Conservation (phyloP, 1,139 yeast genomes). For the Lodderomyces orthopsilosis region DNA sequence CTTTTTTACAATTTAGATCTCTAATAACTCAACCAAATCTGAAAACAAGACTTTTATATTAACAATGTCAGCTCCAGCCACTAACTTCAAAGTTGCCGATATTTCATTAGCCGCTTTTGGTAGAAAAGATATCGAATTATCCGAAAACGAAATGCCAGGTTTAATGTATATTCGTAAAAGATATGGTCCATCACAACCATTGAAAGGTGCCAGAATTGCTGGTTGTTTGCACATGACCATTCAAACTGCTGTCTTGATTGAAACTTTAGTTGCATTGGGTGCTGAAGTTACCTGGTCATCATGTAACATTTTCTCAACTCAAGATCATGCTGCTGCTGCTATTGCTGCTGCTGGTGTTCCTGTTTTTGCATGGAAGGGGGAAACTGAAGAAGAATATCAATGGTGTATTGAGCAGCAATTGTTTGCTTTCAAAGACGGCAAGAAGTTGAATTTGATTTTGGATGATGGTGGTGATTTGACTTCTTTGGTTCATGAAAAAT, state of each 20-base stretch:
- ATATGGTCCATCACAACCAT: conserved; percentile 91
- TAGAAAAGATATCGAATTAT: conserved; percentile 98
- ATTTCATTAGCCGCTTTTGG: conserved; percentile 99
- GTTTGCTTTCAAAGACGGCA: conserved; percentile 95
- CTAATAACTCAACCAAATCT: too few species aligned
- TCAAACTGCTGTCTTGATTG: conserved; percentile 98
- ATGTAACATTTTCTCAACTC: conserved; percentile 99
- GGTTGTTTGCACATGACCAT: conserved; percentile 99
- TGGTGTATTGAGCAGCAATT: conserved; percentile 99
- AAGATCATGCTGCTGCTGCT: conserved; percentile 99
- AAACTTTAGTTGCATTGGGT: conserved; percentile 95
- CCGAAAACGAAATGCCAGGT: conserved; percentile 99
- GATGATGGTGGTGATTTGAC: conserved; percentile 99
- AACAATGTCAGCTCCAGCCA: conserved; percentile 28
- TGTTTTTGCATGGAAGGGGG: conserved; percentile 99
- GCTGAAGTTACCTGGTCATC: conserved; percentile 99
- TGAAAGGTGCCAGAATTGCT: conserved; percentile 98
- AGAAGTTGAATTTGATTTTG: conserved; percentile 94
- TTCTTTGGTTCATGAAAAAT: conserved; percentile 92
- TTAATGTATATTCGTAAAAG: conserved; percentile 95
- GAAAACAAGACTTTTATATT: too few species aligned
- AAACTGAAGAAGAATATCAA: conserved; percentile 98
- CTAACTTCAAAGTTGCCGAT: conserved; percentile 94
- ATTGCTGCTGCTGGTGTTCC: conserved; percentile 99
- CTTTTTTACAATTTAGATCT: background rate